Percentiles rank a stretch among this genome's conserved stretches.
These are phyloP conservation scores for Colletotrichum sp. DNA, from an alignment of 2,329 filamentous ascomycete species.

Conservation along the genomic window DNA sequence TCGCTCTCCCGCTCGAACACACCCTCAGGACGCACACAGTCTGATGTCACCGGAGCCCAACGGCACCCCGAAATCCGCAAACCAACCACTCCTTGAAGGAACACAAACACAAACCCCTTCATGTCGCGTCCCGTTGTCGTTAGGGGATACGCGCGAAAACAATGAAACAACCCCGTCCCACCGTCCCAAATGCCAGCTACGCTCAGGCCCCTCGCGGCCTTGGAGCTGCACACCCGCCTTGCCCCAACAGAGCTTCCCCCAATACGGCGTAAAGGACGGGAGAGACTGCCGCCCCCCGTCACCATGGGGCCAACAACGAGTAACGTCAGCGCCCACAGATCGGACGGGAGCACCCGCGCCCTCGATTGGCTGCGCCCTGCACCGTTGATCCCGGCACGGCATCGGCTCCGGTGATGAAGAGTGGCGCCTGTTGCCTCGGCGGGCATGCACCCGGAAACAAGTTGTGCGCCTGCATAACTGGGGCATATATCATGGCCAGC, in stretches of 20 bases:
- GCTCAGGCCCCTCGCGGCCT: not conserved
- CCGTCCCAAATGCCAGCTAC: constrained; percentile 8
- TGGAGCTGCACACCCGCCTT: not conserved
- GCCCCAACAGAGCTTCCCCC: not conserved
- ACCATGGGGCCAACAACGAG: not conserved
- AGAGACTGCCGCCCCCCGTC: not conserved
- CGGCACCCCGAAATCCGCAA: constrained; percentile 3
- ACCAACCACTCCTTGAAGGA: not conserved
- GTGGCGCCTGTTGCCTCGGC: not conserved
- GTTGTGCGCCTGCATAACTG: not conserved
- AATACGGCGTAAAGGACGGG: not conserved
- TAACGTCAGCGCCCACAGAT: not conserved
- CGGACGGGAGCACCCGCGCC: not conserved
- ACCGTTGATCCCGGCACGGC: not conserved
- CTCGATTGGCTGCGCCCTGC: not conserved
- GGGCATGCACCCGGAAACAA: not conserved
- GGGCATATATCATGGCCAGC: not conserved
- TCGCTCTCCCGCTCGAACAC: not conserved
- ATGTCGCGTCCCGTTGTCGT: not conserved
- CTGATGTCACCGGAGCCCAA: not conserved
- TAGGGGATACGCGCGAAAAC: not conserved
- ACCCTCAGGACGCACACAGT: not conserved
- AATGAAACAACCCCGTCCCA: constrained; percentile 4
- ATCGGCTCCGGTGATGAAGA: not conserved
- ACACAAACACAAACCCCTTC: not conserved